These are phyloP conservation scores for Leccinum barrowsii DNA, from an alignment of 768 basidiomycete genomes.

Conservation along the genomic window DNA sequence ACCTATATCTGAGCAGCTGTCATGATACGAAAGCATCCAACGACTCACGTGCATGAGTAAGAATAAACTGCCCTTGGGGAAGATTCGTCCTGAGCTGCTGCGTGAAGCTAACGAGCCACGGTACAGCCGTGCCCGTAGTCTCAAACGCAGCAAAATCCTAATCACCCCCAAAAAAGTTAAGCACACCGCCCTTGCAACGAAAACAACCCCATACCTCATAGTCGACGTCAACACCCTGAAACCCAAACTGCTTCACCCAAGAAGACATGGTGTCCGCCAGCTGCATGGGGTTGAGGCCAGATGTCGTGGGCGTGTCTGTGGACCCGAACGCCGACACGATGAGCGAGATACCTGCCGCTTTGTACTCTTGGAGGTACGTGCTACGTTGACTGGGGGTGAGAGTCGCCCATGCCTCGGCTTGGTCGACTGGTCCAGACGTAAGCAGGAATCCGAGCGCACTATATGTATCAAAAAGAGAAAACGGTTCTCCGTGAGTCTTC, in stretches of 20 bases:
- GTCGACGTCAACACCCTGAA: conserved; percentile 52
- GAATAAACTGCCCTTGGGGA: conserved; percentile 21
- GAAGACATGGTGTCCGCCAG: conserved; percentile 34
- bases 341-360: conserved; percentile 49
- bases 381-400: conserved; percentile 37
- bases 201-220: conserved; percentile 33
- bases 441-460: neutral
- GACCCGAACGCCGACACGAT: conserved; percentile 53
- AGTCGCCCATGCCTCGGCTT: conserved; percentile 29
- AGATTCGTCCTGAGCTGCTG: conserved; percentile 19
- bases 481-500: neutral
- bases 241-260: conserved; percentile 41
- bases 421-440: neutral
- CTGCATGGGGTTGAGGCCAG: conserved; percentile 27
- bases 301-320: conserved; percentile 29
- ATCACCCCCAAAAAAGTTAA: neutral
- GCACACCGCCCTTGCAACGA: neutral
- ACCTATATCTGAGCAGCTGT: neutral
- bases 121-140: conserved; percentile 28
- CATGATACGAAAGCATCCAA: neutral
- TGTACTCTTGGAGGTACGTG: conserved; percentile 43
- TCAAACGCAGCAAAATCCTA: conserved; percentile 29
- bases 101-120: conserved; percentile 31
- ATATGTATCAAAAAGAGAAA: neutral
- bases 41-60: conserved; percentile 32